These are phyloP conservation scores for Kuraishia borneana DNA, from an alignment of 805 yeast species.

Conservation along the genomic window DNA sequence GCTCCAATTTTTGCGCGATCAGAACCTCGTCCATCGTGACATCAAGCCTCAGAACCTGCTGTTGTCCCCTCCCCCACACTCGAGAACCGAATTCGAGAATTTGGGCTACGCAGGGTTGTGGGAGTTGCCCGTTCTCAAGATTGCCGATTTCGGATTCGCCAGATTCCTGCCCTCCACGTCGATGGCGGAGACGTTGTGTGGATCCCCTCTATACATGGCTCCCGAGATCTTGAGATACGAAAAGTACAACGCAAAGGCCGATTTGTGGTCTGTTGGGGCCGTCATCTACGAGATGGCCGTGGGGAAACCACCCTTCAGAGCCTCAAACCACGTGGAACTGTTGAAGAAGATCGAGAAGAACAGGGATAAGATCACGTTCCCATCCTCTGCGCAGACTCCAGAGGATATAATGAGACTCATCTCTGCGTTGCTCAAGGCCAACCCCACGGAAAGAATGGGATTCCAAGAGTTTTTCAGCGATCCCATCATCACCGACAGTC, in stretches of 20 bases:
- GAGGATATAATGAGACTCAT: conserved; percentile 60
- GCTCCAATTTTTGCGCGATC: conserved; percentile 66
- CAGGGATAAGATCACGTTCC: conserved; percentile 70
- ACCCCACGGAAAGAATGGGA: conserved; percentile 81
- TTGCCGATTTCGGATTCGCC: conserved; percentile 98
- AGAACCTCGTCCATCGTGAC: conserved; percentile 86
- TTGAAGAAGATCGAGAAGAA: conserved; percentile 76
- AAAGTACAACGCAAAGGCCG: conserved; percentile 95
- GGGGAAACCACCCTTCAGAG: conserved; percentile 94
- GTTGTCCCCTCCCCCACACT: conserved; percentile 70
- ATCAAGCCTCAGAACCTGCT: conserved; percentile 84
- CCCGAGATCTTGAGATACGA: conserved; percentile 93
- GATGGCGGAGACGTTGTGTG: conserved; percentile 94
- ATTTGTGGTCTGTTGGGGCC: conserved; percentile 96
- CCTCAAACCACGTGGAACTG: conserved; percentile 85
- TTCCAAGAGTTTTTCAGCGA: conserved; percentile 80
- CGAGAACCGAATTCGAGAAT: conserved; percentile 46
- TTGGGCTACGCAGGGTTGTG: conserved; percentile 64
- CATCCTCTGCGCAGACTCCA: conserved; percentile 53
- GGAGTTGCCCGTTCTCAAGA: conserved; percentile 82
- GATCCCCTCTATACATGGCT: conserved; percentile 97
- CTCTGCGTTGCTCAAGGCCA: conserved; percentile 64
- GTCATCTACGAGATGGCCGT: conserved; percentile 91
- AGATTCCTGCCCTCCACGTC: conserved; percentile 87
- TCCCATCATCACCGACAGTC: conserved; percentile 47